Conservation (phyloP, 202 grass and related monocot species). For the Brachypodium distachyon region DNA sequence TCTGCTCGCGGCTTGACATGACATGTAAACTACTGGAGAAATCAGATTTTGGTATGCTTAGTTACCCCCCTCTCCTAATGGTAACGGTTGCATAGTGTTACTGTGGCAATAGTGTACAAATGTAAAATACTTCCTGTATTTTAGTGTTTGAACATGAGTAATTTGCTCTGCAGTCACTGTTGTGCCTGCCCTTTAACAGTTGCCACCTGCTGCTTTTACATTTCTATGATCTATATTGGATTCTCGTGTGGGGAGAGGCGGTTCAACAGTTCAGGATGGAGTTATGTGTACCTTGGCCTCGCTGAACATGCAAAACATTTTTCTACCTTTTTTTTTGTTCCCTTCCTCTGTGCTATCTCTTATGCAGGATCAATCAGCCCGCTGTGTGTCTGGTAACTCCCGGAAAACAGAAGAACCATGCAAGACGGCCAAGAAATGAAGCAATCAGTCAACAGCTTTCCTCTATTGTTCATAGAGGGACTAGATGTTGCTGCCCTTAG, state of each 20-base stretch:
- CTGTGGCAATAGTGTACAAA: conserved; percentile 37
- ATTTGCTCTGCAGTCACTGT: conserved; percentile 23
- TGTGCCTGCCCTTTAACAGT: conserved; percentile 4
- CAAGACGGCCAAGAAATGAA: conserved; percentile 1
- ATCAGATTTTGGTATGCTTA: conserved; percentile 46
- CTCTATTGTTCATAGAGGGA: neutral
- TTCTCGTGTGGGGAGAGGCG: neutral
- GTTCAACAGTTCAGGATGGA: neutral
- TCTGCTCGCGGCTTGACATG: conserved; percentile 35
- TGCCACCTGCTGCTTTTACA: conserved; percentile 13
- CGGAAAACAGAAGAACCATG: neutral
- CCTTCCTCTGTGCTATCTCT: conserved; percentile 10
- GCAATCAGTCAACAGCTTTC: neutral
- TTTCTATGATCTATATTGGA: neutral
- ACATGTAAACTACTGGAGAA: conserved; percentile 43
- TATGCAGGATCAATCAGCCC: conserved; percentile 31
- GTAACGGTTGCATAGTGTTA: conserved; percentile 24
- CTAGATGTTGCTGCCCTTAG: neutral
- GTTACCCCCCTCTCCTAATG: neutral
- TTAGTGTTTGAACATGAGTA: conserved; percentile 22
- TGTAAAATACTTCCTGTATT: conserved; percentile 33
- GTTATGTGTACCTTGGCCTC: conserved; percentile 4
- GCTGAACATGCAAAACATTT: neutral
- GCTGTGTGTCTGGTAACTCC: neutral
- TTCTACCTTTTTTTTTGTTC: neutral